Evolutionary conservation across 345 rosid species (phyloP).

Genomic region (Eucalyptus marginata): DNA sequence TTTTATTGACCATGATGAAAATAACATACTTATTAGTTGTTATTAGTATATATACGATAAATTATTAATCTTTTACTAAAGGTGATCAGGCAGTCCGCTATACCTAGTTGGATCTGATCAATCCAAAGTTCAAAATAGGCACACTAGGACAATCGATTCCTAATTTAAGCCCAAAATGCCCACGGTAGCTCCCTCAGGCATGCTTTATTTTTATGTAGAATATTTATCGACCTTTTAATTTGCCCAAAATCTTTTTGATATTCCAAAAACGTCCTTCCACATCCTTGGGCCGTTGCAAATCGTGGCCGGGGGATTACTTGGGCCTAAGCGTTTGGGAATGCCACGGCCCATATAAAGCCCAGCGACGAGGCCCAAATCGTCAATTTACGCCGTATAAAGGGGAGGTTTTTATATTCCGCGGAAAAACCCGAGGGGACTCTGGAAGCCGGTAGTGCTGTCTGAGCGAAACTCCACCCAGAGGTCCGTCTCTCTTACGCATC

Average conservation of each 20-base stretch:
- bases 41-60: no score
- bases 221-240: no score
- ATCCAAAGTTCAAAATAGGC: no score
- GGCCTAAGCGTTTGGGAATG: background rate
- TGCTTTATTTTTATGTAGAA: no score
- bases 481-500: background rate
- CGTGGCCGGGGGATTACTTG: background rate
- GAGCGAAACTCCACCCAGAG: background rate
- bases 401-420: background rate
- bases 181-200: no score
- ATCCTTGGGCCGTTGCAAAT: background rate
- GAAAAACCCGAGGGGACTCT: background rate
- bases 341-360: background rate
- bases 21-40: no score
- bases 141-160: no score
- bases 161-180: no score
- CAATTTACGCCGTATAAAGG: background rate
- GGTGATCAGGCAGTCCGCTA: no score
- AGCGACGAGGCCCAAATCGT: background rate
- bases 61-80: no score
- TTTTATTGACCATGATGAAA: background rate
- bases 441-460: background rate
- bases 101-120: no score
- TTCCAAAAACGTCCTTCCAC: background rate
- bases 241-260: no score